Base-by-base conservation (phyloP, 495 filamentous ascomycete genomes). In the Xylaria grammica region DNA sequence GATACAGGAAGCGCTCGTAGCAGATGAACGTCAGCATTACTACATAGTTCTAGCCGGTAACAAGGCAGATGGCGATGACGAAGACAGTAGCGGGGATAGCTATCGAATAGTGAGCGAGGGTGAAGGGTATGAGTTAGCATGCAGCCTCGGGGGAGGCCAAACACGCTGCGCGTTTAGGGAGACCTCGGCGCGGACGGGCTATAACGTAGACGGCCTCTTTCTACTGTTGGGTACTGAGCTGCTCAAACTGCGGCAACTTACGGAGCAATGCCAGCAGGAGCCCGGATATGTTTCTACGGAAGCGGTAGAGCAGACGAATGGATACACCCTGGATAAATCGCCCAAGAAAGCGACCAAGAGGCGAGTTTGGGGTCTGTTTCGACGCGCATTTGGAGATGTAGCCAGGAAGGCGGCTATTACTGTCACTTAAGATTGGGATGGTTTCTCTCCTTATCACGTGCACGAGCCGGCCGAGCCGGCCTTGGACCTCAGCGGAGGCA, bases 141-240 rank as follows among this genome's bases (percentile, higher is more conserved):
- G 50, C 9, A 66, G 53, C 48, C 56, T 76, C 59, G 61, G 45
- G 44, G 40, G 65, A 4, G 62, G 62, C 0, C 40, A 32, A 20
- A 38, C 36, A 22, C 61, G 52, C 8, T 71, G 67, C 54, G 32
- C 52, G 11, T 79, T 79, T 54, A 40, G 77, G 27, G 77, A 81
- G 61, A 75, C 75, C 9, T 79, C 76, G 29, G 76, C 76, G 13
- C 73, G 68, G 49, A 77, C 73, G 7, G 79, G 79, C 20, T 72
- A 74, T 24, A 75, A 77, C 36, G 67, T 80, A 26, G 67, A 71
- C 20, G 38, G 48, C 15, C 30, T 79, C 13, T 80, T 80, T 45
- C 54, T 65, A 7, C 50, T 60, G 29, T 24, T 80, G 0, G 77
- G 69, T 6, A 65, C 56, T 32, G 75, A 80, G 44, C 62, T 76